phyloP scores from a whole-genome alignment of 495 filamentous ascomycete species.

The Elasticomyces elasticus region DNA sequence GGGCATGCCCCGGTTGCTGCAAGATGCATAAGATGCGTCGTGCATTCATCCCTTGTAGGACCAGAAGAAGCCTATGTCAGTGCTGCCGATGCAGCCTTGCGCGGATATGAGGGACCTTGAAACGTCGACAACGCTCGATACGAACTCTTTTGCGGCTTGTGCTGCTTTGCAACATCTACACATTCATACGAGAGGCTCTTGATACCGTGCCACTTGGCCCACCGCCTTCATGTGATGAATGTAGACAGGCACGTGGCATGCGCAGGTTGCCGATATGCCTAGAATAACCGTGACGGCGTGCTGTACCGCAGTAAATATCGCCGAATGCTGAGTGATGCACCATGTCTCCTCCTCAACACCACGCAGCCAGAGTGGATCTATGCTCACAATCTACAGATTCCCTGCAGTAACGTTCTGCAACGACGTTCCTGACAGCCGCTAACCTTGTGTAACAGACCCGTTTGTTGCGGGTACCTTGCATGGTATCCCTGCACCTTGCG shows the following conservation, averaged over 20 bases:
- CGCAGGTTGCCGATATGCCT: slow-evolving; percentile 1
- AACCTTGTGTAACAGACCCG: neutral
- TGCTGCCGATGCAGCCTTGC: slow-evolving; percentile 11
- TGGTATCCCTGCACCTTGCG: neutral
- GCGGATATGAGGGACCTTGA: slow-evolving; percentile 3
- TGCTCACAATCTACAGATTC: neutral
- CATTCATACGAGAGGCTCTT: neutral
- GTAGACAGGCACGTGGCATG: neutral
- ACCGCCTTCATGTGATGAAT: neutral
- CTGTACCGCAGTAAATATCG: neutral
- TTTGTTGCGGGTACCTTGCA: slow-evolving; percentile 5
- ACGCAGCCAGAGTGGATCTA: neutral
- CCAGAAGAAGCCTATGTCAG: neutral
- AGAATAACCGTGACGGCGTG: neutral
- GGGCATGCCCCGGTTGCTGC: neutral
- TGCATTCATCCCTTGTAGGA: neutral
- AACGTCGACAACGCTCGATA: slow-evolving; percentile 8
- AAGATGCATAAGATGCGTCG: slow-evolving; percentile 7
- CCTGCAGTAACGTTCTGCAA: neutral
- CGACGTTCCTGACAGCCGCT: slow-evolving; percentile 1
- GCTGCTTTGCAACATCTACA: neutral
- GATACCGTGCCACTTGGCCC: neutral
- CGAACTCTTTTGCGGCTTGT: neutral
- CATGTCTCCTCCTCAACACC: neutral
- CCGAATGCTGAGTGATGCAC: neutral